Evolutionary conservation across 2,329 filamentous ascomycete species (phyloP), one percentile per base, ranked within the genome.

Genomic region (Thelonectria discophora): DNA sequence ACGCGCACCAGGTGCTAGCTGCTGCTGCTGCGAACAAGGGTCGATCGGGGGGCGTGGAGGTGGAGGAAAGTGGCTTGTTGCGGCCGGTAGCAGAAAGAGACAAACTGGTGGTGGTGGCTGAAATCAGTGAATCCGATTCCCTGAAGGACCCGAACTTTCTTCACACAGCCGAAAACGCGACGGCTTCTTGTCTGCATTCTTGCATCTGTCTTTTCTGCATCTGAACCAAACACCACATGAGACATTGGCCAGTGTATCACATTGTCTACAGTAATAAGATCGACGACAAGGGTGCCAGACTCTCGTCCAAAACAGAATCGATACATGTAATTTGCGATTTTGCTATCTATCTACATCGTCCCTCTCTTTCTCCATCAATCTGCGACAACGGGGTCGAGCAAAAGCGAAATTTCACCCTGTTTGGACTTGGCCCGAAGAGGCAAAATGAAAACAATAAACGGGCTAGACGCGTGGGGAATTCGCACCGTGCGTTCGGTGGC

Each of bases 1-100:
- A 73, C 67, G 69, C 58, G 58, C 70, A 71, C 46, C 49, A 37
- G 46, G 49, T 57, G 54, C 68, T 58, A 65, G 65, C 63, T 61
- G 65, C 56, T 68, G 63, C n/a, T n/a, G 65, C 63, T 64, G 42
- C 39, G 42, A 46, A 39, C 59, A 71, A 69, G 69, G 58, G 58
- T 56, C 46, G 66, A 70, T 72, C 24, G 37, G 27, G 43, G 48
- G 27, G 50, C 30, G 48, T 20, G 24, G 24, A 27, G 42, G 24
- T 48, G 42, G 27, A 43, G 49, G 43, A n/a, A 52, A 45, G 48
- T 4, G 40, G 32, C 55, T 45, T 60, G 40, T 52, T 47, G 52
- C 39, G 58, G 52, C 49, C 54, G 37, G 32, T 30, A 37, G n/a
- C n/a, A n/a, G n/a, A n/a, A n/a, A n/a, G n/a, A n/a, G n/a, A n/a